Percentiles rank a stretch among this genome's conserved stretches.
phyloP scores from a whole-genome alignment of 805 yeast genomes.

The Kazachstania kunashirensis region DNA sequence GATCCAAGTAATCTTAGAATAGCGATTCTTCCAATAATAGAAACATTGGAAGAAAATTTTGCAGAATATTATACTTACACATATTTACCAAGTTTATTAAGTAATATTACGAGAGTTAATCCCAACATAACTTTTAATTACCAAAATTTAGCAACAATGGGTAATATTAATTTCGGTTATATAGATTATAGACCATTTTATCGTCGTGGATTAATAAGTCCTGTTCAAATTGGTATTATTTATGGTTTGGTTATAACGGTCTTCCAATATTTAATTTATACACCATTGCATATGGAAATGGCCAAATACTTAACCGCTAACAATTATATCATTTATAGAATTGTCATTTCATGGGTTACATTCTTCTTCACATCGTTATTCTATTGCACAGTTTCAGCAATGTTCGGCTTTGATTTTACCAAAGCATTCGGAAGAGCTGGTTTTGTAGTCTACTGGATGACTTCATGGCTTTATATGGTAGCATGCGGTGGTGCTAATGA shows the following conservation, averaged over 20 bases:
- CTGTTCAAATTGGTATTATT: slow-evolving; percentile 66
- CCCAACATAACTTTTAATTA: slow-evolving; percentile 3
- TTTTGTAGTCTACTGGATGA: slow-evolving; percentile 65
- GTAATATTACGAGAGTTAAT: slow-evolving; percentile 4
- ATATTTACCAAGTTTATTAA: slow-evolving; percentile 14
- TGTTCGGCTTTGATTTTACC: slow-evolving; percentile 54
- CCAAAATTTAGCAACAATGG: slow-evolving; percentile 7
- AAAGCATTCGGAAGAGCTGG: slow-evolving; percentile 56
- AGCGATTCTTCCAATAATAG: slow-evolving; percentile 37
- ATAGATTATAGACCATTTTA: slow-evolving; percentile 42
- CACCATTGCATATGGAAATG: slow-evolving; percentile 41
- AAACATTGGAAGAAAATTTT: slow-evolving; percentile 24
- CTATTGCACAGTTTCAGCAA: slow-evolving; percentile 50
- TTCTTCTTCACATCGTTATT: slow-evolving; percentile 50
- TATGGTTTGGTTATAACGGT: slow-evolving; percentile 61
- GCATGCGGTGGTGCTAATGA: slow-evolving; percentile 73
- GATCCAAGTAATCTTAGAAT: slow-evolving; percentile 42
- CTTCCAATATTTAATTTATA: slow-evolving; percentile 55
- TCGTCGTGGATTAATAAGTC: slow-evolving; percentile 47
- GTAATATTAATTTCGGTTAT: slow-evolving; percentile 28
- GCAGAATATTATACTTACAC: slow-evolving; percentile 2
- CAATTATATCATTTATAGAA: slow-evolving; percentile 45
- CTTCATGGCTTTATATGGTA: slow-evolving; percentile 55
- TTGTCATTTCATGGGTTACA: slow-evolving; percentile 37
- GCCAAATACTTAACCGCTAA: slow-evolving; percentile 35